Percentiles rank a stretch among this genome's conserved stretches.
Evolutionary conservation across 78 protist species (phyloP).

Genomic region (Pelomyxa schiedti): DNA sequence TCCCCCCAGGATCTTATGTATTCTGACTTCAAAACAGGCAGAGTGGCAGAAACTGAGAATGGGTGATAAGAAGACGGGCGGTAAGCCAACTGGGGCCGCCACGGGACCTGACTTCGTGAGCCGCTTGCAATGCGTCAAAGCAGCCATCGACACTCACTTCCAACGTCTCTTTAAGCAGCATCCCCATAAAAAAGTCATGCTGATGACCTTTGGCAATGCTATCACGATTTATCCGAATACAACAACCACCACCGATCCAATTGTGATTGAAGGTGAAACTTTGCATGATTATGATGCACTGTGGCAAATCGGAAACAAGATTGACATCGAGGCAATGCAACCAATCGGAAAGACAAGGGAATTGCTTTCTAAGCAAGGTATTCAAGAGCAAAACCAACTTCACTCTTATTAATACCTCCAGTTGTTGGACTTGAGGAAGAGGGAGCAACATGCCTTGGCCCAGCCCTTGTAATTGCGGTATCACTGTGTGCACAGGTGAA

Average conservation of each 20-base stretch:
- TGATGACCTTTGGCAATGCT: slow-evolving; percentile 37
- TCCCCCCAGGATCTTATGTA: too few relatives aligned
- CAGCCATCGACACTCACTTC: slow-evolving; percentile 37
- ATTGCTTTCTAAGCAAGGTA: not conserved
- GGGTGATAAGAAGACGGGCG: not conserved
- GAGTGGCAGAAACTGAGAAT: too few relatives aligned
- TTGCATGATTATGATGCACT: slow-evolving; percentile 12
- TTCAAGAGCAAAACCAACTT: too few relatives aligned
- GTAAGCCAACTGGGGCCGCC: not conserved
- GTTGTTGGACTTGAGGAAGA: slow-evolving; percentile 26
- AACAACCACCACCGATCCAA: too few relatives aligned
- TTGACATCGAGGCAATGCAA: not conserved
- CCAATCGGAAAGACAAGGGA: not conserved
- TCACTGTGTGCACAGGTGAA: slow-evolving; percentile 18
- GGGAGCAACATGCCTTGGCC: slow-evolving; percentile 67
- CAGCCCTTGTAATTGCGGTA: slow-evolving; percentile 40
- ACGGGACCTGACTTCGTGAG: slow-evolving; percentile 14
- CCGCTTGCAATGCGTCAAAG: slow-evolving; percentile 49
- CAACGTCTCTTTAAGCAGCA: slow-evolving; percentile 4
- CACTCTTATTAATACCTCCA: too few relatives aligned
- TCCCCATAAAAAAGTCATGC: slow-evolving; percentile 34
- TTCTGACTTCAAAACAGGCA: too few relatives aligned
- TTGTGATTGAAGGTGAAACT: not conserved
- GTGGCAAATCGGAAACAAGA: not conserved
- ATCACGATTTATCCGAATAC: slow-evolving; percentile 51